These are phyloP conservation scores for Ceratocystis harringtonii DNA, from an alignment of 2,329 filamentous ascomycete species.

Conservation along the genomic window DNA sequence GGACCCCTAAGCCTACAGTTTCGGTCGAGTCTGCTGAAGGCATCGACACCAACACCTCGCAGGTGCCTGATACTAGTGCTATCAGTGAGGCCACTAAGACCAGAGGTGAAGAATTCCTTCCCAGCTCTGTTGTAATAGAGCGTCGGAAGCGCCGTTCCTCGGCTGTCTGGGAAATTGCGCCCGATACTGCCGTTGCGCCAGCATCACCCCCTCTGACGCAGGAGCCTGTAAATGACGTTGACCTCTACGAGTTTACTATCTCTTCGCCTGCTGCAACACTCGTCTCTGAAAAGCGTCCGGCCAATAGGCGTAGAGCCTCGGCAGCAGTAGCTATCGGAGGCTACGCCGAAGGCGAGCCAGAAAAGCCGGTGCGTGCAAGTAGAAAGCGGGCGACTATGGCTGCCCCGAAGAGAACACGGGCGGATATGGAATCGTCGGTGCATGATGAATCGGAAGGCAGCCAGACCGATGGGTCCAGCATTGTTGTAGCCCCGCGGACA, in stretches of 20 bases:
- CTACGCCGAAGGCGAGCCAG: background rate
- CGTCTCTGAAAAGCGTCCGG: conserved; percentile 19
- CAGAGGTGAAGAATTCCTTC: conserved; percentile 18
- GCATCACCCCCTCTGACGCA: background rate
- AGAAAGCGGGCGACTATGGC: conserved; percentile 14
- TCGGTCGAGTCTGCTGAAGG: background rate
- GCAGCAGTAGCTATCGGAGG: conserved; percentile 4
- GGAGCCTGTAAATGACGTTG: conserved; percentile 21
- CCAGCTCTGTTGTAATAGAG: conserved; percentile 26
- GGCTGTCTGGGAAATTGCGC: conserved; percentile 14
- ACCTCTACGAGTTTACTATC: conserved; percentile 41
- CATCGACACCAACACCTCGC: background rate
- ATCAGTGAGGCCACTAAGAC: background rate
- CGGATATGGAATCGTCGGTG: conserved; percentile 16
- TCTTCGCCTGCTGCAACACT: conserved; percentile 28
- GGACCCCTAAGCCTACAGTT: background rate
- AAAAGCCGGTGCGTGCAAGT: conserved; percentile 8
- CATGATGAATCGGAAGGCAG: conserved; percentile 19
- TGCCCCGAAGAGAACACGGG: conserved; percentile 12
- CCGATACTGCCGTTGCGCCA: background rate
- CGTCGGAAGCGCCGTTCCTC: conserved; percentile 30
- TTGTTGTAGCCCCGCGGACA: conserved; percentile 4
- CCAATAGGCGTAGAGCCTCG: conserved; percentile 9
- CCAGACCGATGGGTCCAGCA: conserved; percentile 6
- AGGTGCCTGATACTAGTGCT: background rate